Evolutionary conservation across 2,329 filamentous ascomycete species (phyloP).

Genomic region (Aspergillus aculeatus): DNA sequence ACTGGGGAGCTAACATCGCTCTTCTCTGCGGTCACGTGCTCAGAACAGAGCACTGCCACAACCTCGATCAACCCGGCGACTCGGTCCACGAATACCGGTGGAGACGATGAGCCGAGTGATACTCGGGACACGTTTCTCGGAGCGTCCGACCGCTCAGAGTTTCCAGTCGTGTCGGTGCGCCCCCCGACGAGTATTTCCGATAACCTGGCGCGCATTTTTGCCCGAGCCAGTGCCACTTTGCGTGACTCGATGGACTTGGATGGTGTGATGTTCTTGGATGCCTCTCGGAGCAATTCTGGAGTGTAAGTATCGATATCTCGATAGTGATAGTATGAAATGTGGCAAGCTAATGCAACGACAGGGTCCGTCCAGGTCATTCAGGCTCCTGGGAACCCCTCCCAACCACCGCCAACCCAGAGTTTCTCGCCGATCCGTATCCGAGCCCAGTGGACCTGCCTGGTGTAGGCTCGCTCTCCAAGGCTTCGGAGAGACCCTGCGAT

Average conservation of each 20-base stretch:
- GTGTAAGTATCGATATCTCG: constrained; percentile 17
- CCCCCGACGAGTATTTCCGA: constrained; percentile 14
- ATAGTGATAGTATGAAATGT: background rate
- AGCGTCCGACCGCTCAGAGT: constrained; percentile 1
- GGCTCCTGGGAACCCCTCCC: constrained; percentile 26
- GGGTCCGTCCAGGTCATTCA: constrained; percentile 16
- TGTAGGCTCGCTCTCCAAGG: constrained; percentile 17
- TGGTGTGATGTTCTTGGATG: constrained; percentile 36
- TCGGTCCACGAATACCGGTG: background rate
- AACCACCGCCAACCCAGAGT: constrained; percentile 16
- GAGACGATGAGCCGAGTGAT: constrained; percentile 2
- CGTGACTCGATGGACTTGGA: constrained; percentile 44
- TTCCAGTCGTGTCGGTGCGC: background rate
- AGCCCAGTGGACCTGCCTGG: constrained; percentile 15
- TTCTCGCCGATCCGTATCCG: constrained; percentile 13
- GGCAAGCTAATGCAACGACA: constrained; percentile 5
- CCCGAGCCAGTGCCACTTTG: constrained; percentile 46
- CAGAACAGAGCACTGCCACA: constrained; percentile 12
- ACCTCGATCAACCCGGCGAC: background rate
- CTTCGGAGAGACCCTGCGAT: constrained; percentile 16
- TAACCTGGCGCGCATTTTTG: constrained; percentile 35
- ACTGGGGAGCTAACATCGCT: constrained; percentile 13
- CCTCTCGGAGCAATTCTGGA: constrained; percentile 23
- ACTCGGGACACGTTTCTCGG: background rate
- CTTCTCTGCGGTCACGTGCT: constrained; percentile 12